Base-by-base conservation (phyloP, 306 rosid species). In the Prosopis cineraria region DNA sequence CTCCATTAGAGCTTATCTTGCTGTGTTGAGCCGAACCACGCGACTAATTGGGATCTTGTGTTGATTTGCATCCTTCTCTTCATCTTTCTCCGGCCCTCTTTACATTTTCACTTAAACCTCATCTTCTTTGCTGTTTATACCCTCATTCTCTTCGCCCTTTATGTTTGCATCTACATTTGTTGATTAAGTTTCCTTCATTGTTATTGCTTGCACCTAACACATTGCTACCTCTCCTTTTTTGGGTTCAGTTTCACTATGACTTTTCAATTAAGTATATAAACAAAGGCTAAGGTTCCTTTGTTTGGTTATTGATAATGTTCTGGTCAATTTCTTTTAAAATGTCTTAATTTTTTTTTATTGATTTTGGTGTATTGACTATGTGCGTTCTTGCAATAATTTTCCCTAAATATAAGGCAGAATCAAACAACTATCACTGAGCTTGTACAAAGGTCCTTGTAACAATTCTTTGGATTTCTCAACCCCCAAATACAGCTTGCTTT, bases 101-200 rank as follows among this genome's bases (percentile, higher is more conserved):
- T n/a, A n/a, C 58, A 81, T 95, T 16, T 98, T 93, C 89, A 91
- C 97, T n/a, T n/a, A n/a, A n/a, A n/a, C 0, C 96, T 95, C 81
- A 79, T 95, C 86, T 95, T 95, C 88, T 95, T 95, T 41, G 83
- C 84, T 0, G 80, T 95, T 59, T 95, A 93, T 19, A 83, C 97
- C 39, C 27, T 95, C 29, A 81, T 95, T 81, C 84, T 91, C 80
- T 20, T 95, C 73, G 98, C 91, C 36, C 69, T 95, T 64, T 93
- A 62, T 62, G 67, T 95, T 79, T 98, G 93, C 81, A 93, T 95
- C 89, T 83, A 91, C 85, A 81, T 96, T 17, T 96, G 94, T 76
- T 95, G 88, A 92, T 58, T 1, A 6, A 78, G 79, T 79, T n/a
- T 53, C 14, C 31, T 4, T 33, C 7, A 27, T 27, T 27, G 7